A percentile compares a stretch with the other conserved stretches of the same genome.
phyloP scores from a whole-genome alignment of 1,139 yeast species.

The Blastobotrys illinoisensis region DNA sequence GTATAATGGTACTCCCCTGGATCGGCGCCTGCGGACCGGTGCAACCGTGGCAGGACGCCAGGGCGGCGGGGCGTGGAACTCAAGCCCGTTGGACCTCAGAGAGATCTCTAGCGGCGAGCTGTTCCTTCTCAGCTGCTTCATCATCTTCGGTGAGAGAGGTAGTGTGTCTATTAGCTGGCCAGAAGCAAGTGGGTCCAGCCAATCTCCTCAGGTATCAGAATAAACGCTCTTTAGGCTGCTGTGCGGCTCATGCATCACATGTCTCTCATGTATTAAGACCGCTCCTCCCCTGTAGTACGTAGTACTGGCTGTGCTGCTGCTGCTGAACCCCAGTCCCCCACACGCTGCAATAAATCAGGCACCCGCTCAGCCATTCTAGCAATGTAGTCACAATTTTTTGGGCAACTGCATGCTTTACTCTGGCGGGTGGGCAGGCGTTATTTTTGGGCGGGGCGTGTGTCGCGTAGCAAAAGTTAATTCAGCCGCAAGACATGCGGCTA shows the following conservation, averaged over 20 bases:
- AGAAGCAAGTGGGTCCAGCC: not conserved
- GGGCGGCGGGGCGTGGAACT: conserved; percentile 1
- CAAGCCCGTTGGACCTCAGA: conserved; percentile 10
- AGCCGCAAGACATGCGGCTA: not conserved
- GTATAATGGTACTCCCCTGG: not conserved
- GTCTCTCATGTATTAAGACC: not conserved
- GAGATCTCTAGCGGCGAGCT: conserved; percentile 10
- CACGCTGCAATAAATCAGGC: too few relatives aligned
- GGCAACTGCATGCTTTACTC: too few relatives aligned
- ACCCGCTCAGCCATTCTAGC: too few relatives aligned
- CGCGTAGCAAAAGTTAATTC: not conserved
- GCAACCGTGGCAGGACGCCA: not conserved
- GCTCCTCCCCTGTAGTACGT: not conserved
- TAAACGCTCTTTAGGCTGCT: not conserved
- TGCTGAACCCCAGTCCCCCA: too few relatives aligned
- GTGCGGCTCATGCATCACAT: not conserved
- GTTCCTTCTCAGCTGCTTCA: not conserved
- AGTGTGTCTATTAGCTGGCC: not conserved
- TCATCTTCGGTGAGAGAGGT: not conserved
- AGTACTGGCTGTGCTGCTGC: not conserved
- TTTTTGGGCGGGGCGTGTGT: not conserved
- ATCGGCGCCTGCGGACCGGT: not conserved
- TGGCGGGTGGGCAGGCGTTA: too few relatives aligned
- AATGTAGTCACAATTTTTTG: too few relatives aligned
- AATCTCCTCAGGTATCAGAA: not conserved